Conservation (phyloP, 306 rosid species). For the Citrullus mucosospermus region DNA sequence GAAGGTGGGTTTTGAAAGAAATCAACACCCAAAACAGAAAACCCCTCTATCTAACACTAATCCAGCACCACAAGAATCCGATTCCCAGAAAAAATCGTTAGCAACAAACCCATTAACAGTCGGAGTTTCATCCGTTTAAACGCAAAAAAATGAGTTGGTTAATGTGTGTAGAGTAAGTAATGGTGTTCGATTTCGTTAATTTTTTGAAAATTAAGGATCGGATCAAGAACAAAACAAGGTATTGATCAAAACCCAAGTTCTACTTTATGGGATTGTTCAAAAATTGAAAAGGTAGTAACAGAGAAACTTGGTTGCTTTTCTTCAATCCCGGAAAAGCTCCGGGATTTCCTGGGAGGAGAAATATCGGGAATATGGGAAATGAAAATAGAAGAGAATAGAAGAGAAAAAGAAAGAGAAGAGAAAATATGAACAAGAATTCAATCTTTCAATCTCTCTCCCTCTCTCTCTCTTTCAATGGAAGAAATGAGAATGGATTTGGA, state of each 20-base stretch:
- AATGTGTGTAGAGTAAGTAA: not conserved
- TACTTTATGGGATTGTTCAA: slow-evolving; percentile 6
- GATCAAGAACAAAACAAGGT: not conserved
- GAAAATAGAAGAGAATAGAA: not conserved
- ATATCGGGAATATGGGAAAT: not conserved
- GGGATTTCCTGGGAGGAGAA: slow-evolving; percentile 1
- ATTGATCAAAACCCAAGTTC: slow-evolving; percentile 5
- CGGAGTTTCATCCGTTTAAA: not conserved
- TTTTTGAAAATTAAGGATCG: not conserved
- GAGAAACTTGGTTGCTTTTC: not conserved
- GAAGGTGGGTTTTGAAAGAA: not conserved
- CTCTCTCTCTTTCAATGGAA: not conserved
- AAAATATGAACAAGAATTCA: not conserved
- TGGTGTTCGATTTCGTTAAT: not conserved
- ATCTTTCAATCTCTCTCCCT: not conserved
- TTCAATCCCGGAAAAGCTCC: slow-evolving; percentile 3
- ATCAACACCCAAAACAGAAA: not conserved
- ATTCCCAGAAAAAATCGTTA: not conserved
- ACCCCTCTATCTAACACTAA: not conserved
- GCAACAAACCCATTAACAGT: not conserved
- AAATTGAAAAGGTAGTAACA: not conserved
- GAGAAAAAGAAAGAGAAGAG: not conserved
- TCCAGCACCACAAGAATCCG: not conserved
- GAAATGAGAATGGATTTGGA: not conserved
- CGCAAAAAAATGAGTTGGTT: not conserved